Conservation (phyloP, 192 early-diverging fungal genomes). For the Backusella mclennaniae region DNA sequence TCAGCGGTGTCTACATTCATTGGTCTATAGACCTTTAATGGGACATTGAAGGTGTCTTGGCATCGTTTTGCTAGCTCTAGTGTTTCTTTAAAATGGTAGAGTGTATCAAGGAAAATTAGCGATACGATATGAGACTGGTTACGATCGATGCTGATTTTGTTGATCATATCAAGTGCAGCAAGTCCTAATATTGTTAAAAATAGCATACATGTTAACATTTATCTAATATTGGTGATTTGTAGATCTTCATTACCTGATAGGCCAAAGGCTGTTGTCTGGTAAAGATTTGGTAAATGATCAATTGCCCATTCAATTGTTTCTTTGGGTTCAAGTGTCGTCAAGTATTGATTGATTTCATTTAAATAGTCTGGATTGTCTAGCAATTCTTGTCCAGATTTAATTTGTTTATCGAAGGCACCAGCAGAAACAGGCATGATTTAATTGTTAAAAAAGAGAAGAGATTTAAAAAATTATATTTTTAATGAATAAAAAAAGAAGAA, state of each 20-base stretch:
- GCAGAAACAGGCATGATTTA: constrained; percentile 32
- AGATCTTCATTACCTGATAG: constrained; percentile 53
- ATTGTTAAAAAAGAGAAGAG: background rate
- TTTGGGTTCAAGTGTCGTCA: constrained; percentile 64
- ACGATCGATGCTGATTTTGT: constrained; percentile 58
- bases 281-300: constrained; percentile 73
- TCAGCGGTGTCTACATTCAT: constrained; percentile 51
- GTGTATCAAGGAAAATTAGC: constrained; percentile 92
- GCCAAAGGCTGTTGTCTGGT: constrained; percentile 95
- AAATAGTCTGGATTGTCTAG: constrained; percentile 54
- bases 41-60: constrained; percentile 64
- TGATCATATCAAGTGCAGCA: constrained; percentile 84
- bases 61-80: constrained; percentile 71
- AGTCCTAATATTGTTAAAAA: constrained; percentile 40
- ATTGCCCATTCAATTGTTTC: constrained; percentile 90
- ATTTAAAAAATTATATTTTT: background rate
- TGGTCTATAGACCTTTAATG: constrained; percentile 75
- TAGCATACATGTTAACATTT: background rate
- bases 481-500: background rate
- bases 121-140: constrained; percentile 57
- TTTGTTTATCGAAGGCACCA: background rate
- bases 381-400: constrained; percentile 38
- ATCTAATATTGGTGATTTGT: background rate
- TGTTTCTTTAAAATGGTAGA: constrained; percentile 95
- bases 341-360: constrained; percentile 71